Evolutionary conservation across 225 moss, liverwort and hornwort species (phyloP).

Genomic region (Sphagnum tenellum): DNA sequence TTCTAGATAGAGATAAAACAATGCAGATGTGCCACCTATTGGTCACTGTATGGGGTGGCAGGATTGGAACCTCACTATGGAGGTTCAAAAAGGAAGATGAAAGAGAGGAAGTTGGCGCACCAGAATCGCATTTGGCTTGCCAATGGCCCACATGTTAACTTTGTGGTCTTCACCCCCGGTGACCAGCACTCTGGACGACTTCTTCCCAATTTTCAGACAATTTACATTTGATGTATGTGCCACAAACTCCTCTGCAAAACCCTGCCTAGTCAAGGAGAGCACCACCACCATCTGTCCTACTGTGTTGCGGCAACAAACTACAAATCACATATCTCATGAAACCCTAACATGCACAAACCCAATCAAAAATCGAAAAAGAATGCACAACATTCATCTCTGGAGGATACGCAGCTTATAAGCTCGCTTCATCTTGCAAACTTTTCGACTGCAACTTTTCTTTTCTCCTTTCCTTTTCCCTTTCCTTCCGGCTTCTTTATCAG

Average conservation of each 20-base stretch:
- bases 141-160: conserved; percentile 99
- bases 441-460: neutral
- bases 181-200: conserved; percentile 95
- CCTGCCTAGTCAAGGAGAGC: conserved; percentile 30
- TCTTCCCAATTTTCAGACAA: conserved; percentile 99
- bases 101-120: conserved; percentile 20
- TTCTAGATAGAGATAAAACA: too few relatives aligned
- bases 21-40: too few relatives aligned
- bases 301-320: neutral
- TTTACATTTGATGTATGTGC: conserved; percentile 99
- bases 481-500: too few relatives aligned
- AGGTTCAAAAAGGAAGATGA: neutral
- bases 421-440: conserved; percentile 85
- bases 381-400: neutral
- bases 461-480: too few relatives aligned
- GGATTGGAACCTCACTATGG: too few relatives aligned
- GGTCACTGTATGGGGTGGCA: too few relatives aligned
- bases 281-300: neutral
- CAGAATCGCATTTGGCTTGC: conserved; percentile 97
- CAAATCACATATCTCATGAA: neutral
- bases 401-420: conserved; percentile 99
- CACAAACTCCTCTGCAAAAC: conserved; percentile 90
- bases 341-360: neutral
- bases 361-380: neutral
- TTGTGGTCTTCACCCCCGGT: conserved; percentile 99